A percentile compares a stretch with the other conserved stretches of the same genome.
These are phyloP conservation scores for Xylaria polymorpha DNA, from an alignment of 2,329 filamentous ascomycete species.

Conservation along the genomic window DNA sequence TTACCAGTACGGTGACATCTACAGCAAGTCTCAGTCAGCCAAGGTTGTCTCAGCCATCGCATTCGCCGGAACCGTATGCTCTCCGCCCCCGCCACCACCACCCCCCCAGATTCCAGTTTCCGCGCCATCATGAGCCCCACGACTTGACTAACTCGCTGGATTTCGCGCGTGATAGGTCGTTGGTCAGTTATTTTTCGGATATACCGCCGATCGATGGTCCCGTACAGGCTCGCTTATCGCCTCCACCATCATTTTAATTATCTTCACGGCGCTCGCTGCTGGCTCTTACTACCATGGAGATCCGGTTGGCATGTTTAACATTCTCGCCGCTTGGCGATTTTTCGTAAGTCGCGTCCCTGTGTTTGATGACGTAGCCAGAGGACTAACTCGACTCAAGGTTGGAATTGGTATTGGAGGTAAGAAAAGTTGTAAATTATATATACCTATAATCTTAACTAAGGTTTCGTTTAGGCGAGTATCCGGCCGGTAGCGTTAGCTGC, in stretches of 20 bases:
- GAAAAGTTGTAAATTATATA: constrained; percentile 27
- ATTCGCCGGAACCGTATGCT: constrained; percentile 76
- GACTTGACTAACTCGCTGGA: constrained; percentile 16
- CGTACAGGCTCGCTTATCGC: constrained; percentile 83
- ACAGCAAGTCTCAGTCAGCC: constrained; percentile 74
- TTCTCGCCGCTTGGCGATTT: constrained; percentile 85
- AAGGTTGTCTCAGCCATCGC: constrained; percentile 84
- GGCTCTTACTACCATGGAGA: constrained; percentile 81
- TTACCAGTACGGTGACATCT: constrained; percentile 75
- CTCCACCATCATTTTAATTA: constrained; percentile 83
- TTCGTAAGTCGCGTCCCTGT: constrained; percentile 63
- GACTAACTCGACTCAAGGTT: constrained; percentile 51
- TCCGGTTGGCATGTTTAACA: constrained; percentile 77
- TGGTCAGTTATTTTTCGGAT: constrained; percentile 84
- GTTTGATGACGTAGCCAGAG: neutral
- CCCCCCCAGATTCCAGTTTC: neutral
- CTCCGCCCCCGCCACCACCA: neutral
- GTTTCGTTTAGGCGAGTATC: constrained; percentile 70
- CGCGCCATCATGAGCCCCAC: neutral
- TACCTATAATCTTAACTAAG: constrained; percentile 29
- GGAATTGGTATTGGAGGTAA: constrained; percentile 80
- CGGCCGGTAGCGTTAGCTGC: constrained; percentile 83
- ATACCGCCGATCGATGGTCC: constrained; percentile 84
- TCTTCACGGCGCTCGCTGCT: constrained; percentile 84
- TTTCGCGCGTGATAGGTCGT: constrained; percentile 62